Evolutionary conservation across 768 basidiomycete genomes (phyloP), one percentile per base, ranked within the genome.

Genomic region (Auricularia sp.): DNA sequence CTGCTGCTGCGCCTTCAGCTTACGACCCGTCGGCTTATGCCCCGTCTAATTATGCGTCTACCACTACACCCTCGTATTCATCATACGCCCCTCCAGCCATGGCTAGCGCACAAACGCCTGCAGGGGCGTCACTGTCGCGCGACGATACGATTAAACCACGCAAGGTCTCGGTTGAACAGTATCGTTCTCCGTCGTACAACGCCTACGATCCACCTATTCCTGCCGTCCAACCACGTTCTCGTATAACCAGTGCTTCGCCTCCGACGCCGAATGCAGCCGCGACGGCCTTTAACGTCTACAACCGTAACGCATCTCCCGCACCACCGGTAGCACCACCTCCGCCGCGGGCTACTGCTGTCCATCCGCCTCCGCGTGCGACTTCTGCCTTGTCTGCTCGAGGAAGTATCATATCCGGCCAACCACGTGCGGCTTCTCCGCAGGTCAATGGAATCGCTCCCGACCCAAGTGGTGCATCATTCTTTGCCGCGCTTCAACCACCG

Each of bases 151-250:
- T 61, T 43, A 44, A 65, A 42, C 61, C 36, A 11, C 60, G 35
- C 64, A 61, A 59, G 44, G 42, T 12, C 23, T 23, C 39, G 29
- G 36, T 64, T 53, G 62, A 56, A 54, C 61, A 66, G 39, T 74
- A 69, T 60, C 67, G 73, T 34, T 70, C 73, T 7, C 71, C 67
- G 35, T 67, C 67, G 1, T 64, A 66, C 36, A 71, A 74, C 68
- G 74, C 74, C 3, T 74, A 74, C 65, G 74, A 74, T 56, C 74
- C 74, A n/a, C 74, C 74, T 12, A 67, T 74, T 12, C 72, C 72
- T 6, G 62, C 71, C 10, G 56, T 34, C 35, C 67, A 66, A 47
- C 33, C 56, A 36, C 66, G 66, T 18, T 12, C 58, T 36, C 63
- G 64, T 23, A 11, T 53, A 3, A 44, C 63, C 18, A 60, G 36